A percentile compares a stretch with the other conserved stretches of the same genome.
These are phyloP conservation scores for Claviceps sp. DNA, from an alignment of 2,329 filamentous ascomycete species.

Conservation along the genomic window DNA sequence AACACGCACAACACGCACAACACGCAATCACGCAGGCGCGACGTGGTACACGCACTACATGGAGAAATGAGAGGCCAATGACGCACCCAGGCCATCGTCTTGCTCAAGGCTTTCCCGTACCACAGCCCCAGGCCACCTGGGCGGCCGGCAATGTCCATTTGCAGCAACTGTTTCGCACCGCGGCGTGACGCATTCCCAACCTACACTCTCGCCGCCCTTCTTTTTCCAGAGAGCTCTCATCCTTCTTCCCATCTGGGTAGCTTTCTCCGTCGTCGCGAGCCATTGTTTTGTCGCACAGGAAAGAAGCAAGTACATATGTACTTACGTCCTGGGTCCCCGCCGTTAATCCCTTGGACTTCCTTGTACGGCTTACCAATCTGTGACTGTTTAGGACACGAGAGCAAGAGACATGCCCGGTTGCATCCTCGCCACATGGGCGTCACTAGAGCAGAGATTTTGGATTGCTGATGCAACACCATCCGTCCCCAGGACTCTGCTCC, in stretches of 20 bases:
- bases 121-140: slow-evolving; percentile 1
- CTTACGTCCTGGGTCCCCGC: too few relatives aligned
- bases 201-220: too few relatives aligned
- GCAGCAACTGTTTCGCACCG: not conserved
- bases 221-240: too few relatives aligned
- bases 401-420: not conserved
- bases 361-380: not conserved
- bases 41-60: not conserved
- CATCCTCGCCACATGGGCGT: not conserved
- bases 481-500: not conserved
- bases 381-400: not conserved
- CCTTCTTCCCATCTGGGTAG: too few relatives aligned
- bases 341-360: not conserved
- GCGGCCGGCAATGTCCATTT: not conserved
- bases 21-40: too few relatives aligned
- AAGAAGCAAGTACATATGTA: too few relatives aligned
- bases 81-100: not conserved
- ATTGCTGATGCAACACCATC: not conserved
- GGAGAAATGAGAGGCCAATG: not conserved
- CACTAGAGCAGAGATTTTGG: not conserved
- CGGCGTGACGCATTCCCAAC: not conserved
- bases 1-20: too few relatives aligned
- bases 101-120: not conserved
- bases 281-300: too few relatives aligned
- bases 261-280: too few relatives aligned